Evolutionary conservation across 306 rosid species (phyloP).

Genomic region (Crataegus laevigata): DNA sequence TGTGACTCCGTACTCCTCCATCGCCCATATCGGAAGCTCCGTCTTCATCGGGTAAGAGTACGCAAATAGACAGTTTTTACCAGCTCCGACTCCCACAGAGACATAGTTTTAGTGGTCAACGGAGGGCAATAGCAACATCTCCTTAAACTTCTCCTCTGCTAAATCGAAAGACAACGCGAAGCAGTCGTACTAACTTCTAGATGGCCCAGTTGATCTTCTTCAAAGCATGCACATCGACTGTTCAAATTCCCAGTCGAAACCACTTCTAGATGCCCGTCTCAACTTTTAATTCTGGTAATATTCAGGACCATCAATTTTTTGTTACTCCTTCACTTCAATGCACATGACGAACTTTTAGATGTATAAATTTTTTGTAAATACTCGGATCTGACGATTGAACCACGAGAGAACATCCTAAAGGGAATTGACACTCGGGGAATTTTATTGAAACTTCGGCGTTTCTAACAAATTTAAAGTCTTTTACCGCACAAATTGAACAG

Average conservation of each 20-base stretch:
- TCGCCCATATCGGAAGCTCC: neutral
- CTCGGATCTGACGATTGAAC: too few species aligned
- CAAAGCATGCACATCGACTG: neutral
- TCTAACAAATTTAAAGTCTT: too few species aligned
- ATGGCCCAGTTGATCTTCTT: neutral
- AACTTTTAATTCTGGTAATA: too few species aligned
- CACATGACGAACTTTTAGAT: too few species aligned
- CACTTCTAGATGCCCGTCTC: slow-evolving; percentile 31
- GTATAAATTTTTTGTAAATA: too few species aligned
- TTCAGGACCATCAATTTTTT: too few species aligned
- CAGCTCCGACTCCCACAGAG: neutral
- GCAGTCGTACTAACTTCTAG: neutral
- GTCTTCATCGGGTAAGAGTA: neutral
- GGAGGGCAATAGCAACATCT: neutral
- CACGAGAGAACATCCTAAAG: too few species aligned
- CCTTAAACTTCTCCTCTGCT: neutral
- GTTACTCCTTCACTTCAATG: too few species aligned
- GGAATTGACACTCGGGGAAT: too few species aligned
- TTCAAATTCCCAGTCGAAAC: slow-evolving; percentile 38
- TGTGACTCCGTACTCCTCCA: neutral
- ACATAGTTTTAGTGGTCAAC: neutral
- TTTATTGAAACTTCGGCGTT: too few species aligned
- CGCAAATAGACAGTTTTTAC: neutral
- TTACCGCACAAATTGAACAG: too few species aligned
- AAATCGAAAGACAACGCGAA: neutral